These are phyloP conservation scores for Alternaria infectoria DNA, from an alignment of 2,329 filamentous ascomycete genomes.

Conservation along the genomic window DNA sequence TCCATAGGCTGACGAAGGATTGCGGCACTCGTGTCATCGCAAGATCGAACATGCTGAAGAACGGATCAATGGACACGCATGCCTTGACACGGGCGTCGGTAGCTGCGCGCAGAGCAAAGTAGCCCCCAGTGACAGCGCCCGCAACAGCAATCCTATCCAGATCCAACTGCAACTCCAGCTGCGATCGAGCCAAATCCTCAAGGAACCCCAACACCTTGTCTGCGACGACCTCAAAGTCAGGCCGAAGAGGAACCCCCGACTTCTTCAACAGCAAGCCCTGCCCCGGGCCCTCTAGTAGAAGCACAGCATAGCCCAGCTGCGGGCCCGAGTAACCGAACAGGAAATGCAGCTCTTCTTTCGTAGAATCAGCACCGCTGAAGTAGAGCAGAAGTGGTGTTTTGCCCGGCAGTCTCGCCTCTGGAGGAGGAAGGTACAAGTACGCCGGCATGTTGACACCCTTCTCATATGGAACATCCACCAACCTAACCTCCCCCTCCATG, in stretches of 20 bases:
- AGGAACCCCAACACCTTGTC: conserved; percentile 27
- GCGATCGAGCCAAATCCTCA: not conserved
- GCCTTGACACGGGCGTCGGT: conserved; percentile 54
- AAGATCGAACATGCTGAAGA: conserved; percentile 47
- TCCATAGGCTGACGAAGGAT: conserved; percentile 7
- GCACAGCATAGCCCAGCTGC: conserved; percentile 50
- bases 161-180: conserved; percentile 42
- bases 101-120: conserved; percentile 54
- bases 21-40: not conserved
- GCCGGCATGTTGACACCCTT: not conserved
- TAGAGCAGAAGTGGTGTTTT: conserved; percentile 4
- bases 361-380: conserved; percentile 9
- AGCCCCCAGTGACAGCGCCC: conserved; percentile 55
- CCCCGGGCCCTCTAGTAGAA: conserved; percentile 57
- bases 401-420: not conserved
- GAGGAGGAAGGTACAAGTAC: not conserved
- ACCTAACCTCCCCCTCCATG: not conserved
- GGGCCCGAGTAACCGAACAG: conserved; percentile 47
- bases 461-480: not conserved
- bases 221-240: conserved; percentile 36
- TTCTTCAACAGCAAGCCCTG: conserved; percentile 49
- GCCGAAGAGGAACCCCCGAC: conserved; percentile 19
- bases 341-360: conserved; percentile 38
- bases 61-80: conserved; percentile 49
- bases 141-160: conserved; percentile 44